Conservation (phyloP, 768 basidiomycete species). For the Hydnomerulius pinastri region DNA sequence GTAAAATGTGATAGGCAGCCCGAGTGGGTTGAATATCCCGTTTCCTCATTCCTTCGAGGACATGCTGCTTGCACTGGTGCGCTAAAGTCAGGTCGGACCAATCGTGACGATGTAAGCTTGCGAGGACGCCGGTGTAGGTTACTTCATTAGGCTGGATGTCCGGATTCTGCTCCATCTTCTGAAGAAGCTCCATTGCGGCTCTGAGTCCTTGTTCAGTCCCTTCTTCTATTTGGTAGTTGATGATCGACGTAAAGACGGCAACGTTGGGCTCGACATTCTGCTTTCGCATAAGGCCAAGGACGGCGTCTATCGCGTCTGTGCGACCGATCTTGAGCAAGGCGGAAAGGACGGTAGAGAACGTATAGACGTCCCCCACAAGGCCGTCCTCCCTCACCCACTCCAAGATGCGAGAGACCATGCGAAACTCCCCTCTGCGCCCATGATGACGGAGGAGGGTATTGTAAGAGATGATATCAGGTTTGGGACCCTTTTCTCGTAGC, state of each 20-base stretch:
- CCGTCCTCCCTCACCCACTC: constrained; percentile 53
- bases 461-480: constrained; percentile 73
- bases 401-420: constrained; percentile 57
- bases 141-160: constrained; percentile 65
- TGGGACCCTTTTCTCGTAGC: constrained; percentile 54
- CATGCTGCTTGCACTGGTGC: constrained; percentile 47
- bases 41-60: constrained; percentile 60
- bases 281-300: constrained; percentile 74
- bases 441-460: constrained; percentile 80
- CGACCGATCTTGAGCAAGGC: constrained; percentile 71
- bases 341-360: constrained; percentile 83
- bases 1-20: constrained; percentile 75
- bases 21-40: constrained; percentile 56
- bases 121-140: constrained; percentile 81
- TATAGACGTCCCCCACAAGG: constrained; percentile 76
- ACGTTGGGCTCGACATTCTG: constrained; percentile 75
- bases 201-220: constrained; percentile 53
- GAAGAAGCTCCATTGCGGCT: constrained; percentile 69
- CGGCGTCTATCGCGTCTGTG: constrained; percentile 61
- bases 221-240: constrained; percentile 69
- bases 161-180: constrained; percentile 68
- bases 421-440: constrained; percentile 62
- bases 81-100: constrained; percentile 48
- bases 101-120: constrained; percentile 64
- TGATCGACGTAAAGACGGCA: constrained; percentile 77